A percentile compares a stretch with the other conserved stretches of the same genome.
Evolutionary conservation across 768 basidiomycete species (phyloP).

Genomic region (Tricholoma furcatifolium): DNA sequence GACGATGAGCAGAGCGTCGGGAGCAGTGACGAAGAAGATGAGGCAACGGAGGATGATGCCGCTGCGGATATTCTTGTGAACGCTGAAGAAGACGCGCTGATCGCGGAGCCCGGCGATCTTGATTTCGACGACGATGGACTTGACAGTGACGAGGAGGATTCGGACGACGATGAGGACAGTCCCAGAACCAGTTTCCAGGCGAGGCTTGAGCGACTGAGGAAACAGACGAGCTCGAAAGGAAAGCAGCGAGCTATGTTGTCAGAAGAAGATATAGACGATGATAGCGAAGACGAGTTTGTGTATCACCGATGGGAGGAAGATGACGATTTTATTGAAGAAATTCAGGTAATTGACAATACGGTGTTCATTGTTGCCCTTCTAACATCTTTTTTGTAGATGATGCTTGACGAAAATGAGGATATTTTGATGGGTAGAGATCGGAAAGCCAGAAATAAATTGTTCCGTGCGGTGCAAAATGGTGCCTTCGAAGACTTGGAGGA

Average conservation of each 20-base stretch:
- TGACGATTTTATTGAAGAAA: conserved; percentile 52
- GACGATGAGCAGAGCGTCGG: conserved; percentile 44
- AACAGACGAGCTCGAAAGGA: conserved; percentile 20
- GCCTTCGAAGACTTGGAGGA: conserved; percentile 41
- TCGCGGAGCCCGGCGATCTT: conserved; percentile 31
- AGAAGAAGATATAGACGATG: conserved; percentile 23
- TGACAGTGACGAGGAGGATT: conserved; percentile 33
- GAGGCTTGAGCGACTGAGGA: conserved; percentile 39
- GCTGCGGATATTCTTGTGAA: conserved; percentile 38
- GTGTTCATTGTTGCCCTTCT: not conserved
- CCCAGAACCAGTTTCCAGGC: conserved; percentile 45
- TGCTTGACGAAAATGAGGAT: conserved; percentile 59
- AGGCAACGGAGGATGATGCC: conserved; percentile 26
- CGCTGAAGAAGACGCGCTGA: conserved; percentile 45
- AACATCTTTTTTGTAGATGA: conserved; percentile 37
- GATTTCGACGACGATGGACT: conserved; percentile 29
- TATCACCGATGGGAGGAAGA: conserved; percentile 46
- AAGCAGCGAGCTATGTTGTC: conserved; percentile 21
- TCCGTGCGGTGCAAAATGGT: conserved; percentile 61
- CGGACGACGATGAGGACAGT: conserved; percentile 36
- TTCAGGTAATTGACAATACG: conserved; percentile 43
- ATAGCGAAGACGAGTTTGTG: conserved; percentile 36
- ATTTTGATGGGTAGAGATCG: conserved; percentile 43
- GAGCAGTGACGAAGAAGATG: conserved; percentile 21
- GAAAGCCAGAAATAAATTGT: conserved; percentile 53